A percentile compares a stretch with the other conserved stretches of the same genome.
phyloP scores from a whole-genome alignment of 495 filamentous ascomycete genomes.

The Podospora sp. region DNA sequence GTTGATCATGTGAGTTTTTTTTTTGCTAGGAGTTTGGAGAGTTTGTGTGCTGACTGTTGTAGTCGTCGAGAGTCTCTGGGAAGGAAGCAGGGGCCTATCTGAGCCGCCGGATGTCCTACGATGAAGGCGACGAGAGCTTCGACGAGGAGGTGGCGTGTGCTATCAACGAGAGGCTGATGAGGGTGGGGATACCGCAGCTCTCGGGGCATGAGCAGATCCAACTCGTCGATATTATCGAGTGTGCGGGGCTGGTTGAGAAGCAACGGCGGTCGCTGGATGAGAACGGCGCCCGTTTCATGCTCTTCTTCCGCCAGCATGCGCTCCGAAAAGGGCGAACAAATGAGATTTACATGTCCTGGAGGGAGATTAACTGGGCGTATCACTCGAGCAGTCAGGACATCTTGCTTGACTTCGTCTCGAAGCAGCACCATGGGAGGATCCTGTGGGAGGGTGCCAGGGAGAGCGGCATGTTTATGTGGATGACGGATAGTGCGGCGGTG shows the following conservation, averaged over 20 bases:
- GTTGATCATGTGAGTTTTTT: slow-evolving; percentile 25
- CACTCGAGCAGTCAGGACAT: slow-evolving; percentile 94
- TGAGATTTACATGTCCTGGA: slow-evolving; percentile 77
- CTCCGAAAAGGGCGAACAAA: slow-evolving; percentile 66
- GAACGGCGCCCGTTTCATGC: slow-evolving; percentile 85
- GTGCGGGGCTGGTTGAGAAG: slow-evolving; percentile 82
- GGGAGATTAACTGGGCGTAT: slow-evolving; percentile 93
- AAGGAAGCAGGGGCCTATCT: slow-evolving; percentile 33
- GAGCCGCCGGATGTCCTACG: slow-evolving; percentile 40
- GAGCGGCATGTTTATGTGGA: slow-evolving; percentile 94
- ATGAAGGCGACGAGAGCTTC: slow-evolving; percentile 63
- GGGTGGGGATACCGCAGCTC: slow-evolving; percentile 75
- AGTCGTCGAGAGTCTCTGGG: slow-evolving; percentile 25
- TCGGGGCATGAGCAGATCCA: slow-evolving; percentile 89
- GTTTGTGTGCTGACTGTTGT: neutral
- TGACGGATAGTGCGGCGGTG: slow-evolving; percentile 73
- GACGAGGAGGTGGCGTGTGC: slow-evolving; percentile 70
- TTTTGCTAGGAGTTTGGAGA: neutral
- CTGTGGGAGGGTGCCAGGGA: slow-evolving; percentile 84
- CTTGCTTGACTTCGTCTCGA: slow-evolving; percentile 80
- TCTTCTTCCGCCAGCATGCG: slow-evolving; percentile 86
- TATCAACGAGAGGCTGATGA: slow-evolving; percentile 78
- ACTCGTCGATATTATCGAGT: slow-evolving; percentile 84
- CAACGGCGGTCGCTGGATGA: slow-evolving; percentile 90
- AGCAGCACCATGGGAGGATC: slow-evolving; percentile 75